Conservation (phyloP, 768 basidiomycete genomes). For the Infundibulicybe gibba region DNA sequence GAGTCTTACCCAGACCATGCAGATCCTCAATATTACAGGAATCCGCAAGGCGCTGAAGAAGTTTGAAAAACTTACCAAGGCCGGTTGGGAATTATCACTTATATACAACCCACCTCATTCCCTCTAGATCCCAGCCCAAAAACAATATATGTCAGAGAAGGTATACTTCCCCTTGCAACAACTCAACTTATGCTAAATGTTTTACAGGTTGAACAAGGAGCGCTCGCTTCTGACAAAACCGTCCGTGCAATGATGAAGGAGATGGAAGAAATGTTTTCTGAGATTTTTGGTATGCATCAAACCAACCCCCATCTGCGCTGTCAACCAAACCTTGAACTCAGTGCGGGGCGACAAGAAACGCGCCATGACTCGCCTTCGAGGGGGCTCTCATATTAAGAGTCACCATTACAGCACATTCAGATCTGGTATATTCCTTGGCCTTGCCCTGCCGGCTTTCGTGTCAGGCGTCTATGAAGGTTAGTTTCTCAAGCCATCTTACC, state of each 20-base stretch:
- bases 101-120: not conserved
- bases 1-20: not conserved
- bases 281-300: constrained; percentile 61
- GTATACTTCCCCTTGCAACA: constrained; percentile 27
- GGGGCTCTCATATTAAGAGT: constrained; percentile 42
- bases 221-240: constrained; percentile 60
- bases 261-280: constrained; percentile 63
- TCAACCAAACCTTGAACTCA: constrained; percentile 12
- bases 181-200: not conserved
- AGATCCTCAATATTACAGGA: constrained; percentile 88
- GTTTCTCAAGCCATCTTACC: not conserved
- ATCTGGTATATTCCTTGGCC: constrained; percentile 69
- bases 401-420: constrained; percentile 74
- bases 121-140: constrained; percentile 61
- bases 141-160: constrained; percentile 79
- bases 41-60: constrained; percentile 86
- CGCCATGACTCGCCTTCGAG: constrained; percentile 66
- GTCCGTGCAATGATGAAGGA: constrained; percentile 68
- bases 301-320: not conserved
- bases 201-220: constrained; percentile 57
- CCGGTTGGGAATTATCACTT: constrained; percentile 18
- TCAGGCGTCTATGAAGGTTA: constrained; percentile 62
- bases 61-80: constrained; percentile 77
- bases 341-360: constrained; percentile 73
- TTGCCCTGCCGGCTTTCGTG: constrained; percentile 65